Evolutionary conservation across 169 alveolate species (phyloP).

Genomic region (Theileria annulata): DNA sequence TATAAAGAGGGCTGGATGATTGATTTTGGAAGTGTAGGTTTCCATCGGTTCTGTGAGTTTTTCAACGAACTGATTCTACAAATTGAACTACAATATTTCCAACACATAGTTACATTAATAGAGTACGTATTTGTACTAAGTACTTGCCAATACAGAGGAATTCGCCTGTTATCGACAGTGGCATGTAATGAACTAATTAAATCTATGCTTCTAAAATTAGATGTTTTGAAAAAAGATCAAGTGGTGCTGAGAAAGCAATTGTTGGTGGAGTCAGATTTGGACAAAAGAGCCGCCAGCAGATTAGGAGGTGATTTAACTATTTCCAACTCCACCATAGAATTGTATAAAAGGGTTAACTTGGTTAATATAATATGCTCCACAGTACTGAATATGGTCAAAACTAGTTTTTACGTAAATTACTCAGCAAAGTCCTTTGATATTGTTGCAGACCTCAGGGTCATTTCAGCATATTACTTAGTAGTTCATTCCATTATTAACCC

Average conservation of each 20-base stretch:
- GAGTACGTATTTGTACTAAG: slow-evolving; percentile 62
- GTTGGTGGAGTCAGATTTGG: slow-evolving; percentile 53
- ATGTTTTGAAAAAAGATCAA: slow-evolving; percentile 46
- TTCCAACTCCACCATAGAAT: slow-evolving; percentile 39
- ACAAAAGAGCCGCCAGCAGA: slow-evolving; percentile 47
- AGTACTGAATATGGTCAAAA: slow-evolving; percentile 18
- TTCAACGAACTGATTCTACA: slow-evolving; percentile 48
- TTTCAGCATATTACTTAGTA: slow-evolving; percentile 30
- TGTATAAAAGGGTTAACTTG: slow-evolving; percentile 46
- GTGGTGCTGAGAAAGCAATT: slow-evolving; percentile 40
- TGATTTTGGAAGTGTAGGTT: slow-evolving; percentile 45
- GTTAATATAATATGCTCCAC: slow-evolving; percentile 25
- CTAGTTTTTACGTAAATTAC: slow-evolving; percentile 35
- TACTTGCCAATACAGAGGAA: slow-evolving; percentile 42
- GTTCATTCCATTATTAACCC: slow-evolving; percentile 14
- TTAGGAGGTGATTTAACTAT: slow-evolving; percentile 14
- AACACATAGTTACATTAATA: slow-evolving; percentile 31
- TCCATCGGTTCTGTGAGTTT: slow-evolving; percentile 54
- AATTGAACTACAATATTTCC: slow-evolving; percentile 20
- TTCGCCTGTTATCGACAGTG: slow-evolving; percentile 34
- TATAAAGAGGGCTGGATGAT: slow-evolving; percentile 63
- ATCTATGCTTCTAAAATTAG: slow-evolving; percentile 42
- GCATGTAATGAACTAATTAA: slow-evolving; percentile 49
- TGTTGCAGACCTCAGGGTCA: slow-evolving; percentile 37
- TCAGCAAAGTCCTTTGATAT: slow-evolving; percentile 49